Evolutionary conservation across 768 basidiomycete genomes (phyloP), one percentile per base, ranked within the genome.

Genomic region (Trametes coccinea): DNA sequence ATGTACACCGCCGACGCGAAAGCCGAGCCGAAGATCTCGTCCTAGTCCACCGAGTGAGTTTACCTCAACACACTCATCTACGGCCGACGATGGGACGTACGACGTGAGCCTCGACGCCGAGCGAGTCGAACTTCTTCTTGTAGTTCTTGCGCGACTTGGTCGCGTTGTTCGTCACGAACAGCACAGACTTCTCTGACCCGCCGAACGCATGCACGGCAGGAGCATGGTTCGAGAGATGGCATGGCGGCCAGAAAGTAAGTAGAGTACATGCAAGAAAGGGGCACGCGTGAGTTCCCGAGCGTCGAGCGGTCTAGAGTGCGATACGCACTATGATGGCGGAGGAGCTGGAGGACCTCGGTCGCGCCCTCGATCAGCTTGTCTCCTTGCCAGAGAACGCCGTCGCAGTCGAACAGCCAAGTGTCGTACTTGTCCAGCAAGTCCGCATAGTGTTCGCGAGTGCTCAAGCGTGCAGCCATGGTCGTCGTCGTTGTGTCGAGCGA

Each of bases 101-200:
- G 69, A 90, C 88, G 71, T 87, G 80, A 37, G 87, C 93, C 71
- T 93, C 81, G 39, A 98, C 81, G 43, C 92, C 94, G 54, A 98
- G 83, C 69, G 86, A 81, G 75, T 98, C 93, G 72, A 99, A 97
- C 75, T 95, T 96, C 47, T 76, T 77, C 79, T 93, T 95, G 84
- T 95, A 95, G 72, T 77, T 87, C 72, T 77, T 84, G 64, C 97
- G 80, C 5, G 94, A 96, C 77, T 98, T 96, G 57, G 89, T 92
- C 48, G 96, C 95, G 72, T 98, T 99, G 77, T 99, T 99, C 16
- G 95, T 98, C 53, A 97, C 95, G 70, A 98, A 98, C 9, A 98
- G 76, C 34, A 97, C 77, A 61, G 84, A 82, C 80, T 93, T 98
- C 71, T 82, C 93, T 93, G 73, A 60, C 59, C 55, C 65, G 40